phyloP scores from a whole-genome alignment of 78 protist species.

The Chrysochromulina parva region DNA sequence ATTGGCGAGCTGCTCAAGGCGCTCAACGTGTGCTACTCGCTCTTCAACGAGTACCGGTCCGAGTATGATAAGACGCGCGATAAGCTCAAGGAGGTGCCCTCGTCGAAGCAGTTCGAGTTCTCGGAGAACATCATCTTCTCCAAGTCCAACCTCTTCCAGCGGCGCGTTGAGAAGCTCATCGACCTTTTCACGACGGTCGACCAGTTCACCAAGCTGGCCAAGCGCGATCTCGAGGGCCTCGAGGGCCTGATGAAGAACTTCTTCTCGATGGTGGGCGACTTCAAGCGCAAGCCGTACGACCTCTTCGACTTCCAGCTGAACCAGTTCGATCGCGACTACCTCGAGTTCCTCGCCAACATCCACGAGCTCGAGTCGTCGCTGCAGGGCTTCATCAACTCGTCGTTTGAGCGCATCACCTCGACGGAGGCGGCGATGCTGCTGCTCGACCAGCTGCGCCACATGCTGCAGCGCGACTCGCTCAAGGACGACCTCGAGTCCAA shows the following conservation, averaged over 20 bases:
- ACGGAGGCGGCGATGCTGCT: slow-evolving; percentile 38
- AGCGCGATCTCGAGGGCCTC: slow-evolving; percentile 60
- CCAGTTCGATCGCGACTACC: slow-evolving; percentile 72
- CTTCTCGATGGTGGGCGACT: slow-evolving; percentile 14
- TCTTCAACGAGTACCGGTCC: slow-evolving; percentile 56
- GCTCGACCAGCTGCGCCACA: slow-evolving; percentile 37
- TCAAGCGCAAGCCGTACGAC: slow-evolving; percentile 69
- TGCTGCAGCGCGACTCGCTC: slow-evolving; percentile 48
- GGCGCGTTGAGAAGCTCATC: slow-evolving; percentile 71
- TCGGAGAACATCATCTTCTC: slow-evolving; percentile 68
- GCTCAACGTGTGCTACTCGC: slow-evolving; percentile 21
- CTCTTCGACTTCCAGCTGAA: slow-evolving; percentile 55
- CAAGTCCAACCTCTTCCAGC: slow-evolving; percentile 71
- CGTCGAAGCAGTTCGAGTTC: slow-evolving; percentile 68
- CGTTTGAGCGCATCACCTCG: slow-evolving; percentile 30
- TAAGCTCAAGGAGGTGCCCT: slow-evolving; percentile 48
- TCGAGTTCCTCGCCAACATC: slow-evolving; percentile 49
- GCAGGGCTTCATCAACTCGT: slow-evolving; percentile 34
- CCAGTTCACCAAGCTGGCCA: slow-evolving; percentile 51
- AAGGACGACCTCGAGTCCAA: slow-evolving; percentile 36
- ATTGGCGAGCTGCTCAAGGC: slow-evolving; percentile 8
- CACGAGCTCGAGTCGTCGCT: slow-evolving; percentile 57
- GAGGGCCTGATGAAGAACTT: slow-evolving; percentile 36
- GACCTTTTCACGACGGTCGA: slow-evolving; percentile 63
- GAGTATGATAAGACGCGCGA: slow-evolving; percentile 18